Conservation (phyloP, 495 filamentous ascomycete genomes). For the Penicillium coffeae region DNA sequence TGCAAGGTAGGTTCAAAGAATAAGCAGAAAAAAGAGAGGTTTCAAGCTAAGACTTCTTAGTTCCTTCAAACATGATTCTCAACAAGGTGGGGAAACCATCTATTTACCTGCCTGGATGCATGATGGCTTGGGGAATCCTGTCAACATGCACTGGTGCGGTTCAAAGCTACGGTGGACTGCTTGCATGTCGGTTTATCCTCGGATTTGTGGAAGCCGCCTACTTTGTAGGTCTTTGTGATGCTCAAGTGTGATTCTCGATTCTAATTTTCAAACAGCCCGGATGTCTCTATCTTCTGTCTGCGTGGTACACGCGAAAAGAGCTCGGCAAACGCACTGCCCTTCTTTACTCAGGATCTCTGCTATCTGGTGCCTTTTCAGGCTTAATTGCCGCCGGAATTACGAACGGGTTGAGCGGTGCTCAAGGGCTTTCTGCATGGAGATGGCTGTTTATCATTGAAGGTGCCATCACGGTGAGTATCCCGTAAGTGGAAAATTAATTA, state of each 20-base stretch:
- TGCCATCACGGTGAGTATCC: constrained; percentile 27
- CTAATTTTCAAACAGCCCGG: constrained; percentile 25
- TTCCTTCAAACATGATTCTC: constrained; percentile 57
- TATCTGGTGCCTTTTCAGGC: constrained; percentile 26
- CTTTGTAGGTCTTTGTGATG: constrained; percentile 14
- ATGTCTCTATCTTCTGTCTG: constrained; percentile 39
- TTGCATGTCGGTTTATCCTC: constrained; percentile 35
- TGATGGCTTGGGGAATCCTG: constrained; percentile 48
- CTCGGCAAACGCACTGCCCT: constrained; percentile 20
- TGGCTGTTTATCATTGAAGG: constrained; percentile 41
- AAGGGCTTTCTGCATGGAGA: constrained; percentile 26
- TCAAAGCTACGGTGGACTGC: constrained; percentile 38
- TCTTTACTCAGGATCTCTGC: constrained; percentile 19
- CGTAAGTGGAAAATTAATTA: not conserved
- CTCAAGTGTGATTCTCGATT: not conserved
- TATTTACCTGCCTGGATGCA: constrained; percentile 33
- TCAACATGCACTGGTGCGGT: constrained; percentile 41
- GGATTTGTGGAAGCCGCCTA: constrained; percentile 50
- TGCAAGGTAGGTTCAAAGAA: constrained; percentile 26
- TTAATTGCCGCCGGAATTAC: constrained; percentile 25
- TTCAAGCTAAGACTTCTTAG: constrained; percentile 21
- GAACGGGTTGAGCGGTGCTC: constrained; percentile 13
- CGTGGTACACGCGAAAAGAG: constrained; percentile 47
- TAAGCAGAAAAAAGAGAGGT: no score
- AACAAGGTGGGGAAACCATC: constrained; percentile 36